Percentiles rank a stretch among this genome's conserved stretches.
These are phyloP conservation scores for Cnidoscolus chayamansa DNA, from an alignment of 441 rosid genomes.

Conservation along the genomic window DNA sequence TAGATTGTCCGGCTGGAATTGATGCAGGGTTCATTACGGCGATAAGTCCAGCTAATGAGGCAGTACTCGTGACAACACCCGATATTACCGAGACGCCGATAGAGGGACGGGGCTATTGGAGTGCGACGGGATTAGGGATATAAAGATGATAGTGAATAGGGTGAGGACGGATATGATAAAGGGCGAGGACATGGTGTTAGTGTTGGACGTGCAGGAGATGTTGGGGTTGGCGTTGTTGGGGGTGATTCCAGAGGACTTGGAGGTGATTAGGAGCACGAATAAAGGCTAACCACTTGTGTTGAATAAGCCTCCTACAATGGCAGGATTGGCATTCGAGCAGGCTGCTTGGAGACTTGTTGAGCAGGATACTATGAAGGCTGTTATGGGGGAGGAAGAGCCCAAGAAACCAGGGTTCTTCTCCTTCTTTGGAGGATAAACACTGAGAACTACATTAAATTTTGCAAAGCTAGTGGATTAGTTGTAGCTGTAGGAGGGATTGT, in stretches of 20 bases:
- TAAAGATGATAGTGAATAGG: constrained; percentile 87
- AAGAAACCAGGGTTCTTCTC: constrained; percentile 87
- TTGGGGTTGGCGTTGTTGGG: constrained; percentile 57
- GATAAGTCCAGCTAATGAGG: constrained; percentile 88
- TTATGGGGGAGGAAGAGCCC: constrained; percentile 91
- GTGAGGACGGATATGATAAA: constrained; percentile 94
- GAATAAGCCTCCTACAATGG: constrained; percentile 91
- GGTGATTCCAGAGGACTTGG: constrained; percentile 86
- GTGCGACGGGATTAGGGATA: constrained; percentile 88
- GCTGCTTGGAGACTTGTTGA: constrained; percentile 98
- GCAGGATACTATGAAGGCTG: constrained; percentile 95
- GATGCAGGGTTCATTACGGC: constrained; percentile 97
- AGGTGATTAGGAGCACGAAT: constrained; percentile 83
- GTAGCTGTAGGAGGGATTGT: neutral
- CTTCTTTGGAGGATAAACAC: constrained; percentile 59
- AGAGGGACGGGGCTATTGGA: constrained; percentile 80
- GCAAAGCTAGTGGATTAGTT: neutral
- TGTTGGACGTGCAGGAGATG: constrained; percentile 93
- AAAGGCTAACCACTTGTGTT: constrained; percentile 85
- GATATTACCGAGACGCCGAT: constrained; percentile 93
- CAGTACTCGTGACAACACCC: constrained; percentile 81
- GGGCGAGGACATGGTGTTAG: constrained; percentile 98
- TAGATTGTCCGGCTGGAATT: constrained; percentile 91
- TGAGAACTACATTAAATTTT: neutral
- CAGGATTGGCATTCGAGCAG: constrained; percentile 93